Conservation (phyloP, 345 rosid species). For the Eucalyptus sideroxylon region DNA sequence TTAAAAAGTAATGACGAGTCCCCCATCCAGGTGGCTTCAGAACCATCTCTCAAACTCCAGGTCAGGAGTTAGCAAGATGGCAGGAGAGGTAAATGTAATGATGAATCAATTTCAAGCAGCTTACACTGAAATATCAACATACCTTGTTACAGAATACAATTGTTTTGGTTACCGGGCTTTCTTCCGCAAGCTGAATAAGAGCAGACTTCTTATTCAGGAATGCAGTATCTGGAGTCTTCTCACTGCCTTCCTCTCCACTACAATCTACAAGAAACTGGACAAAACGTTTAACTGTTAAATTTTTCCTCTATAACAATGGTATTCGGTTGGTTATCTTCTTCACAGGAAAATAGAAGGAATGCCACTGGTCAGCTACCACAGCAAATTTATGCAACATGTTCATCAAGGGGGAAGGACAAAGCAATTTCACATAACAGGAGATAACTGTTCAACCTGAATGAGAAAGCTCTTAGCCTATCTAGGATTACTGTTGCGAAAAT, state of each 20-base stretch:
- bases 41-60: not conserved
- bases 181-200: slow-evolving; percentile 58
- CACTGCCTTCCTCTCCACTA: slow-evolving; percentile 63
- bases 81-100: not conserved
- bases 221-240: slow-evolving; percentile 58
- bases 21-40: not conserved
- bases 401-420: not conserved
- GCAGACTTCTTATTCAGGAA: slow-evolving; percentile 76
- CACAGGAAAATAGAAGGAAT: not conserved
- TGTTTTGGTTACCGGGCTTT: slow-evolving; percentile 53
- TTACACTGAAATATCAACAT: not conserved
- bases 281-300: not conserved
- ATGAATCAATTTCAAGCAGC: not conserved
- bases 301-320: not conserved
- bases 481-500: not conserved
- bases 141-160: slow-evolving; percentile 93
- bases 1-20: not conserved
- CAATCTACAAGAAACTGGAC: slow-evolving; percentile 80
- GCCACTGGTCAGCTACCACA: not conserved
- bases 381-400: not conserved
- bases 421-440: not conserved
- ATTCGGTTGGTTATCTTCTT: not conserved
- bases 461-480: not conserved
- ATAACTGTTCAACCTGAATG: not conserved
- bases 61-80: not conserved